Conservation (phyloP, 345 rosid genomes). For the Leavenworthia alabamica region DNA sequence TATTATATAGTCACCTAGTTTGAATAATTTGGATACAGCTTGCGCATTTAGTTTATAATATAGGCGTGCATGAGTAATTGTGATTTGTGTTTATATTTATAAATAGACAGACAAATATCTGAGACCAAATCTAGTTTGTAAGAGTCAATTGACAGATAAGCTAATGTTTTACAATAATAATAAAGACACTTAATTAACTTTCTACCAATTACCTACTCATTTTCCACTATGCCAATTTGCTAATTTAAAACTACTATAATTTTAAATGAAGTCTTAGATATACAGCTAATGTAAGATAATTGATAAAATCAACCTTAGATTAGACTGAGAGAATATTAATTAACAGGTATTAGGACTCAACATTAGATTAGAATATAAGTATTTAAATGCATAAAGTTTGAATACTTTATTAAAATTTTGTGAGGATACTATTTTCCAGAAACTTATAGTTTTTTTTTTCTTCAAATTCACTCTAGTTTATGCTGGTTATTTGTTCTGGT, state of each 20-base stretch:
- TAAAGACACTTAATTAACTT: constrained; percentile 10
- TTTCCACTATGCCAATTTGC: constrained; percentile 25
- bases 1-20: constrained; percentile 16
- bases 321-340: neutral
- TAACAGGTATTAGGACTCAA: neutral
- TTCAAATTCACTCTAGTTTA: too few species aligned
- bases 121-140: constrained; percentile 18
- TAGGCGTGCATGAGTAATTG: constrained; percentile 15
- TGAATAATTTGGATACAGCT: constrained; percentile 22
- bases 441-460: too few species aligned
- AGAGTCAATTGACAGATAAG: constrained; percentile 24
- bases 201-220: constrained; percentile 21
- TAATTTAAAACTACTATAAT: constrained; percentile 15
- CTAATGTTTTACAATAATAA: constrained; percentile 7
- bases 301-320: neutral
- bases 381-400: too few species aligned
- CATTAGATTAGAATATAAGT: neutral
- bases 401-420: neutral
- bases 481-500: too few species aligned
- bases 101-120: constrained; percentile 15
- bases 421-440: neutral
- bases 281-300: neutral
- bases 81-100: neutral
- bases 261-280: neutral
- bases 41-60: neutral